Base-by-base conservation (phyloP, 352 stramenopile genomes). In the Blastocystis hominis region DNA sequence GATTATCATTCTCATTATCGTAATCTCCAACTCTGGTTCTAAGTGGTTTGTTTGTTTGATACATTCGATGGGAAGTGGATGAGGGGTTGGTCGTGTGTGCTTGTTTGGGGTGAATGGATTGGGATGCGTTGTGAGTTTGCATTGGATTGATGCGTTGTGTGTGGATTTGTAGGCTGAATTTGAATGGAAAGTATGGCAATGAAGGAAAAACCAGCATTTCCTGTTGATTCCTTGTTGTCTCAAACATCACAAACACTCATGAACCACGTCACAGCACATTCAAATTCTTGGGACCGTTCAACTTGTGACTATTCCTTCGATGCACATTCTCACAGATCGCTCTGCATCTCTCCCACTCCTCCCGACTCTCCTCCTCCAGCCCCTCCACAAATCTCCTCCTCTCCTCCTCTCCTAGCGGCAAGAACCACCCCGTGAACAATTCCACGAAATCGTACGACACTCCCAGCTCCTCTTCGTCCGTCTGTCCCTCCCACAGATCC, bases 401-500 rank as follows among this genome's bases (percentile, higher is more conserved):
- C 13, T 84, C 47, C 15, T 75, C 42, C 30, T 75, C 20, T 20
- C 13, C 9, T 5, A 66, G 34, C 20, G n/a, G 44, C 54, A 84
- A 40, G 40, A 56, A 84, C 34, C 54, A 75, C 15, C 77, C 62
- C n/a, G 62, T 81, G 20, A 63, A 88, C 42, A 81, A 55, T 7
- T 81, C 62, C 24, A 88, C 62, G 40, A 88, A 88, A 40, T 88
- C 62, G 24, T 81, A 88, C 15, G 56, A 80, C 46, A 86, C 55
- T 7, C 76, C 76, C 55, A 86, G 42, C 64, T 86, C 76, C 4
- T 86, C 63, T 75, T 86, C 76, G 36, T 86, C 76, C 42, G 76
- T 86, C 30, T 86, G 76, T 36, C 76, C 76, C 24, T 86, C 76
- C 76, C 76, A 86, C 40, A 86, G 55, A 86, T 86, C 76, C 9